Evolutionary conservation across 2,329 filamentous ascomycete species (phyloP), one percentile per base, ranked within the genome.

Genomic region (Cladosporium velox): DNA sequence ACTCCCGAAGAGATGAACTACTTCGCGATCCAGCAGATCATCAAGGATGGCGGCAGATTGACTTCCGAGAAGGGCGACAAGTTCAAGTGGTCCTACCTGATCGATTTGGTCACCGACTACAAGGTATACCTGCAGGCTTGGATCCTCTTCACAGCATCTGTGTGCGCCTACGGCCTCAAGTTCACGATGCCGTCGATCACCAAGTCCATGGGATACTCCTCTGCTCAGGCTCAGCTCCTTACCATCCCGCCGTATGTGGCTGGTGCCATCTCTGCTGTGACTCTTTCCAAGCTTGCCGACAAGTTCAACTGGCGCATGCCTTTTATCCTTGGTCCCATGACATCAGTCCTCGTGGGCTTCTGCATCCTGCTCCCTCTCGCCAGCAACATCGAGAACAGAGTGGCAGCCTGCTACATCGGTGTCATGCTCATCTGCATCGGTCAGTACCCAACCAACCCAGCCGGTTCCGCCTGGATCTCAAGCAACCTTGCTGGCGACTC

Each of bases 221-320:
- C 62, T 15, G 49, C 70, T 14, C 44, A 70, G 49, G 71, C 72
- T 4, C 72, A 75, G 52, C 67, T 72, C 5, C 59, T 75, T 30
- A 73, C 71, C 35, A 71, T 74, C 6, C 74, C 74, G n/a, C 71
- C 72, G 3, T 76, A 75, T 59, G 68, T 77, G 8, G 70, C 70
- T 44, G 77, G 73, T 28, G 76, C 73, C 5, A 71, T 78, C 58
- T 71, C 72, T 14, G 72, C 76, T 4, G 59, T 68, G 41, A 57
- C 41, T 24, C 55, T 70, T 1, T 88, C 88, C 0, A 76, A 86
- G 10, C 74, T 86, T 0, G 88, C 87, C 0, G 88, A 91, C 70
- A 81, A 80, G 15, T 78, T 83, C 0, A 80, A 82, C 1, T 81
- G 82, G 30, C 83, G 88, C 12, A 86, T 87, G 0, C 79, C 86